phyloP scores from a whole-genome alignment of 176 grass and related monocot genomes.

The Olyra latifolia region DNA sequence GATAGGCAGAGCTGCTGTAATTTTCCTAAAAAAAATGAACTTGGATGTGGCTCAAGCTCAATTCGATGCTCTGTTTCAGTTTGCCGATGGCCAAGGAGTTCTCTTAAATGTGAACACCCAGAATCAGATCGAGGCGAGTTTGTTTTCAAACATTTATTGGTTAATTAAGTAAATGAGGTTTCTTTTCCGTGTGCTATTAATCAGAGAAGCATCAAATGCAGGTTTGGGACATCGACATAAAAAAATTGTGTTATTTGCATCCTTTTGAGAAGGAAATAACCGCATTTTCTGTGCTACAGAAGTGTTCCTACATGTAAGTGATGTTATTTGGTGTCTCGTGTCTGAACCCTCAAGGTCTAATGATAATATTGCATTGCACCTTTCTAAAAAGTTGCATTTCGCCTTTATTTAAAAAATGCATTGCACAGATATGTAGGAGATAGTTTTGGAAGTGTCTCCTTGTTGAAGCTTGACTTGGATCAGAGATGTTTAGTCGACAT shows the following conservation, averaged over 20 bases:
- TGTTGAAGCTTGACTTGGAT: constrained; percentile 72
- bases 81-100: constrained; percentile 73
- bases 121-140: constrained; percentile 85
- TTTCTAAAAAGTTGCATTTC: too few relatives aligned
- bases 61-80: constrained; percentile 52
- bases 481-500: constrained; percentile 56
- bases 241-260: constrained; percentile 54
- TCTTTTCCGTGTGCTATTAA: constrained; percentile 4
- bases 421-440: constrained; percentile 74
- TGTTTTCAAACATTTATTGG: background rate
- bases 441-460: constrained; percentile 55
- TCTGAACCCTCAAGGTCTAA: constrained; percentile 1
- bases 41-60: background rate
- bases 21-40: background rate
- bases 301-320: constrained; percentile 68
- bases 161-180: background rate
- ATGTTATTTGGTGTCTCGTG: background rate
- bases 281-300: constrained; percentile 60
- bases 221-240: constrained; percentile 81
- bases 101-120: constrained; percentile 72
- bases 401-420: background rate
- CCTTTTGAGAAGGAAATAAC: constrained; percentile 64
- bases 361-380: background rate
- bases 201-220: constrained; percentile 12
- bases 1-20: too few relatives aligned